These are phyloP conservation scores for Cystobasidium sp. DNA, from an alignment of 1,284 basidiomycete species.

Conservation along the genomic window DNA sequence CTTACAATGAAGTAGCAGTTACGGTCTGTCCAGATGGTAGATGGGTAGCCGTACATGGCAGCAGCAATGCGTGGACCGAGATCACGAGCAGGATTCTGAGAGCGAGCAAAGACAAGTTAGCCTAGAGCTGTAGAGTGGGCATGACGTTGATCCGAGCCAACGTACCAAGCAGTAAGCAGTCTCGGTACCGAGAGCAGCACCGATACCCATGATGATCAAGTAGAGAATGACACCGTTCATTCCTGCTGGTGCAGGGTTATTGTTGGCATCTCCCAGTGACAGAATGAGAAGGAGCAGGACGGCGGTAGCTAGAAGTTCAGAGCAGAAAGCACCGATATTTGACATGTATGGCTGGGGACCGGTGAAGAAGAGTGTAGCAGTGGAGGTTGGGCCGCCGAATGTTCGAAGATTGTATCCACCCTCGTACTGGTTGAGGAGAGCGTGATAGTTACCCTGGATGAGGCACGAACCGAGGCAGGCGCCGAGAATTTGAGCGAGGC, in stretches of 20 bases:
- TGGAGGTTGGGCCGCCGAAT: slow-evolving; percentile 42
- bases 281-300: slow-evolving; percentile 48
- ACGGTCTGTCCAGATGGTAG: slow-evolving; percentile 38
- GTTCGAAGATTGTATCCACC: slow-evolving; percentile 41
- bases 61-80: slow-evolving; percentile 53
- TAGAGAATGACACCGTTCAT: slow-evolving; percentile 52
- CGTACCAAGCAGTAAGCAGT: slow-evolving; percentile 39
- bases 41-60: slow-evolving; percentile 52
- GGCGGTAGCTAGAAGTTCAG: slow-evolving; percentile 49
- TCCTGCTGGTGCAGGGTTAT: slow-evolving; percentile 49
- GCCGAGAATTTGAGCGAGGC: slow-evolving; percentile 53
- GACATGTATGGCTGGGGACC: slow-evolving; percentile 38
- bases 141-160: not conserved
- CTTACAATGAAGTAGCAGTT: slow-evolving; percentile 37
- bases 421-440: slow-evolving; percentile 47
- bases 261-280: slow-evolving; percentile 39
- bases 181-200: slow-evolving; percentile 42
- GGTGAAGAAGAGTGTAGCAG: slow-evolving; percentile 50
- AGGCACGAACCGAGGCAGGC: slow-evolving; percentile 51
- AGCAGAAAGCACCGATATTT: slow-evolving; percentile 30
- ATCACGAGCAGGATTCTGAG: slow-evolving; percentile 53
- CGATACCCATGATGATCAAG: slow-evolving; percentile 51
- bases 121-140: not conserved
- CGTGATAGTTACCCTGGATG: slow-evolving; percentile 51
- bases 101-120: slow-evolving; percentile 31